Conservation (phyloP, 2,329 filamentous ascomycete species). For the Teratosphaeria viscida region DNA sequence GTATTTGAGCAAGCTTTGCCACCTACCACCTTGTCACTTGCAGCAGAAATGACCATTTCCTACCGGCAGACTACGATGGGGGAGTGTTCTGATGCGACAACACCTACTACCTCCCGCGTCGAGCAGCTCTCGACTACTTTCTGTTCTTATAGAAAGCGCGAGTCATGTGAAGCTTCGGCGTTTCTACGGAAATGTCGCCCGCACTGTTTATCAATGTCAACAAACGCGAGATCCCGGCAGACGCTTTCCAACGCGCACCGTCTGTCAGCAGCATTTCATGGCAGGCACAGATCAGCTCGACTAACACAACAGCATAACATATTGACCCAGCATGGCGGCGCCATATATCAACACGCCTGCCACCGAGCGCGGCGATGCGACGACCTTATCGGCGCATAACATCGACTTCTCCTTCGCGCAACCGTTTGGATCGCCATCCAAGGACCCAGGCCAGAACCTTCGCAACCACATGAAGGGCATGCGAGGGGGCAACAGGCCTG, state of each 20-base stretch:
- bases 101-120: neutral
- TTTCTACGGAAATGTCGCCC: neutral
- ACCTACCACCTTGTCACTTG: neutral
- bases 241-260: neutral
- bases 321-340: constrained; percentile 2
- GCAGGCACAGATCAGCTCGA: neutral
- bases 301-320: neutral
- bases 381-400: constrained; percentile 48
- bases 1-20: constrained; percentile 1
- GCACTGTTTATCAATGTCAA: neutral
- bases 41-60: neutral
- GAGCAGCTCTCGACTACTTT: neutral
- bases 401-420: constrained; percentile 80
- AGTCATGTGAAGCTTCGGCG: neutral
- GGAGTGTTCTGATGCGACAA: neutral
- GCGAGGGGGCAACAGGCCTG: constrained; percentile 26
- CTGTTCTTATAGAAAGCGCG: neutral
- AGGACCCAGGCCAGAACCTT: constrained; percentile 57
- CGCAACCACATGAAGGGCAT: constrained; percentile 64
- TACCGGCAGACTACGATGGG: neutral
- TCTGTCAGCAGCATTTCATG: neutral
- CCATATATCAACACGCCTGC: constrained; percentile 68
- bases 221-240: neutral
- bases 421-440: constrained; percentile 72
- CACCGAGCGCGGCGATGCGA: constrained; percentile 74